Evolutionary conservation across 208 protist species (phyloP).

Genomic region (Leishmania tropica): DNA sequence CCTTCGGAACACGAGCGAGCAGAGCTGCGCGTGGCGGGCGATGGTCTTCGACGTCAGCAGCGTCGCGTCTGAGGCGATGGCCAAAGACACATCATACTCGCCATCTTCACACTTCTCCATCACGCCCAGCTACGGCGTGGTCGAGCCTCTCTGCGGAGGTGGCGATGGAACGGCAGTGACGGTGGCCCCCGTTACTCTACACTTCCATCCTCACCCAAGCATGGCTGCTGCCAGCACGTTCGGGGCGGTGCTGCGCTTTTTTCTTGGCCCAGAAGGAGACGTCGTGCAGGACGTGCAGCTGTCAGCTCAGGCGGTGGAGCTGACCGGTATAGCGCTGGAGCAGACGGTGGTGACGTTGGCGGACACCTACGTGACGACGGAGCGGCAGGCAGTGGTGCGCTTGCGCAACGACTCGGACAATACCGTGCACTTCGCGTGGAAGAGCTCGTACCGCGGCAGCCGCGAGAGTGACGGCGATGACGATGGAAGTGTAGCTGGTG

Average conservation of each 20-base stretch:
- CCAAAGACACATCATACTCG: conserved; percentile 35
- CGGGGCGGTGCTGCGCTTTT: conserved; percentile 63
- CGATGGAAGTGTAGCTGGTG: background rate
- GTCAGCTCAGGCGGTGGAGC: conserved; percentile 60
- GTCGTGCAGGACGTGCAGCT: conserved; percentile 76
- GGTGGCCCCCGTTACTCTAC: conserved; percentile 35
- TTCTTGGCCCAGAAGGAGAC: conserved; percentile 84
- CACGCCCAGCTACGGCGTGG: conserved; percentile 50
- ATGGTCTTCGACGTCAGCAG: conserved; percentile 25
- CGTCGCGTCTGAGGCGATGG: background rate
- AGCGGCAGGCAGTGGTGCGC: conserved; percentile 82
- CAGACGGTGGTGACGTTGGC: conserved; percentile 58
- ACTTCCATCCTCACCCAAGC: conserved; percentile 23
- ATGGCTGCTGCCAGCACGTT: conserved; percentile 16
- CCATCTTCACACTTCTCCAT: conserved; percentile 69
- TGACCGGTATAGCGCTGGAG: conserved; percentile 75
- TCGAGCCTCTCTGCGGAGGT: conserved; percentile 63
- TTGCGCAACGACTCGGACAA: conserved; percentile 88
- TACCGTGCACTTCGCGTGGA: conserved; percentile 87
- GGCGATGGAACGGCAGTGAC: conserved; percentile 28
- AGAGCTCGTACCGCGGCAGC: conserved; percentile 40
- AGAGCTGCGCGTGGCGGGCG: conserved; percentile 70
- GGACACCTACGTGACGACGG: conserved; percentile 91
- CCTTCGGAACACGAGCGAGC: conserved; percentile 84
- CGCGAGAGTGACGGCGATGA: background rate